These are phyloP conservation scores for Daldinia concentrica DNA, from an alignment of 495 filamentous ascomycete genomes.

Conservation along the genomic window DNA sequence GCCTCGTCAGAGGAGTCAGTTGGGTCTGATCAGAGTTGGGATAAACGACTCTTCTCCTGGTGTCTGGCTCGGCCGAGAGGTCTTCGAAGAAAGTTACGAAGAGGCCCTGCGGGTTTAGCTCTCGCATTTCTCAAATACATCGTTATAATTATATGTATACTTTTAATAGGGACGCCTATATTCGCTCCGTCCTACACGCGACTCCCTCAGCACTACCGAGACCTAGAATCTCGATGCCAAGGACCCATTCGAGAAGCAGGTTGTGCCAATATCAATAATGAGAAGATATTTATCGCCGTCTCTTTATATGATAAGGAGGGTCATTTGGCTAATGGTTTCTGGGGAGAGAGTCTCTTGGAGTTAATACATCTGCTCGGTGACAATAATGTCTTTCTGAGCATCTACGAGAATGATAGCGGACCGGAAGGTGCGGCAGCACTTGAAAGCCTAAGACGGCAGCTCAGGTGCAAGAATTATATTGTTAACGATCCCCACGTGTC, in stretches of 20 bases:
- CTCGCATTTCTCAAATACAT: conserved; percentile 25
- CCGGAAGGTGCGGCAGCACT: conserved; percentile 53
- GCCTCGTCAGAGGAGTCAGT: not conserved
- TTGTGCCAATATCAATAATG: conserved; percentile 68
- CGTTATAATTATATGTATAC: conserved; percentile 21
- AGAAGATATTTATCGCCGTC: conserved; percentile 80
- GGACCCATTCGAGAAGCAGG: conserved; percentile 51
- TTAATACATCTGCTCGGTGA: conserved; percentile 69
- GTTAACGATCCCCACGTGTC: conserved; percentile 63
- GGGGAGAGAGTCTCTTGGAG: conserved; percentile 70
- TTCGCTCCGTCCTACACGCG: conserved; percentile 70
- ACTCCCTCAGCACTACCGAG: conserved; percentile 53
- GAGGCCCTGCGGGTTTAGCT: conserved; percentile 18
- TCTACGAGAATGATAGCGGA: conserved; percentile 79
- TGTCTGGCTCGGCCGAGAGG: conserved; percentile 26
- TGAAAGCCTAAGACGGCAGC: conserved; percentile 46
- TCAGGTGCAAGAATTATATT: conserved; percentile 62
- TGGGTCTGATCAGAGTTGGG: conserved; percentile 23
- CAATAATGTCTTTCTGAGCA: conserved; percentile 64
- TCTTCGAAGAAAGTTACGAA: conserved; percentile 32
- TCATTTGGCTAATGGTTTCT: conserved; percentile 66
- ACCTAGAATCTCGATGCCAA: conserved; percentile 46
- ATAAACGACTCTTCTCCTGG: conserved; percentile 27
- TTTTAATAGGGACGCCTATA: conserved; percentile 59
- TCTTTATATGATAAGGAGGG: conserved; percentile 72